Evolutionary conservation across 768 basidiomycete genomes (phyloP), one percentile per base, ranked within the genome.

Genomic region (Tephrocybe sp.): DNA sequence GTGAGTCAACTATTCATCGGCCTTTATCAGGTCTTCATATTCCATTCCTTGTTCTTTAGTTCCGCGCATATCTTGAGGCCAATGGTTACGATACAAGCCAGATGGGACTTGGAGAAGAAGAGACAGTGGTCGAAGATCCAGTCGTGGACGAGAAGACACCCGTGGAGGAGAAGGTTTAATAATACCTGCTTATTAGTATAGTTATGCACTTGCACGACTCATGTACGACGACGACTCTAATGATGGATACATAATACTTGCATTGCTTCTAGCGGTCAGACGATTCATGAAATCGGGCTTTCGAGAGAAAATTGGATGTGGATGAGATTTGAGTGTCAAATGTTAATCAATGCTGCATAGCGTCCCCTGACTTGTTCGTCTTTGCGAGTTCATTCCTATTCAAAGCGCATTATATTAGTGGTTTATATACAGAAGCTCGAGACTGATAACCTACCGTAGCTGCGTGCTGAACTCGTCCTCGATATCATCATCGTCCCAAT

Each of bases 401-500:
- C n/a, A n/a, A 22, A 19, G 16, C 9, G 38, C n/a, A 37, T 34
- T 6, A 8, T 22, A 22, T 25, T 19, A 36, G 9, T 27, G 16
- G 22, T 19, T 15, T 15, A 25, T 1, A 34, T 8, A 22, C 38
- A 26, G 19, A 27, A 32, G 15, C 31, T 3, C 28, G 24, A n/a
- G n/a, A 11, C 9, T 8, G n/a, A 8, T 22, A 9, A 73, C 89
- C 59, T 64, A 95, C 97, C 97, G 83, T 58, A 99, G 73, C 69
- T 97, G 93, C 44, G 90, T 85, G 60, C 92, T 94, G 64, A 99
- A 99, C 57, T 97, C 93, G 60, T 98, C 95, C 65, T 96, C 96
- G 53, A 97, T 86, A 69, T 98, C 96, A 70, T 99, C 97, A 60
- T 99, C 97, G 62, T 99, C 97, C 97, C 97, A 99, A 66, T 98